Conservation (phyloP, 2,329 filamentous ascomycete species). For the Nigrospora osmanthi region DNA sequence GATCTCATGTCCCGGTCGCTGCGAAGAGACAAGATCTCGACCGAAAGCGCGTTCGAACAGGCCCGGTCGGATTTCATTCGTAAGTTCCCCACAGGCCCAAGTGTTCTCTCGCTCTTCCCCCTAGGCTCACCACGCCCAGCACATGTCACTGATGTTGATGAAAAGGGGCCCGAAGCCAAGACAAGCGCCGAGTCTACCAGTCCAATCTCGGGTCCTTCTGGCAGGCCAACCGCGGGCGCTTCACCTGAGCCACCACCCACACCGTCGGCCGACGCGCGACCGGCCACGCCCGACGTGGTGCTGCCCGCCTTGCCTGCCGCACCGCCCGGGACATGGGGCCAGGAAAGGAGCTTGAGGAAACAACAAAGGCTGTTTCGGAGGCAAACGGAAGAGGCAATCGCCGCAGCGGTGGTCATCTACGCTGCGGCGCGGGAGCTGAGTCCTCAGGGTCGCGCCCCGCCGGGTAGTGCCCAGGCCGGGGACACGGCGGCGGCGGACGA, state of each 20-base stretch:
- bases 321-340: background rate
- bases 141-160: background rate
- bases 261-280: background rate
- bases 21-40: background rate
- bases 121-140: background rate
- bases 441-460: background rate
- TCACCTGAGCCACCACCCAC: background rate
- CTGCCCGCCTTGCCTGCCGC: slow-evolving; percentile 3
- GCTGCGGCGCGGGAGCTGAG: slow-evolving; percentile 2
- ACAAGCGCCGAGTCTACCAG: slow-evolving; percentile 5
- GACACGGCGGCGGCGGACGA: background rate
- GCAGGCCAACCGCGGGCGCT: slow-evolving; percentile 5
- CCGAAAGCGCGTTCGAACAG: background rate
- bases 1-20: background rate
- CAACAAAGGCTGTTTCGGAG: background rate
- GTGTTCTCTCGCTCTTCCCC: background rate
- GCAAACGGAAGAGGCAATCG: slow-evolving; percentile 3
- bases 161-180: slow-evolving; percentile 2
- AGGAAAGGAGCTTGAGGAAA: slow-evolving; percentile 2
- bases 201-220: slow-evolving; percentile 7
- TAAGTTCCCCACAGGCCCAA: background rate
- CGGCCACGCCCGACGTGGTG: slow-evolving; percentile 1
- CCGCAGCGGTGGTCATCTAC: slow-evolving; percentile 5
- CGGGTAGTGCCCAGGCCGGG: slow-evolving; percentile 5
- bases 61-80: background rate